Base-by-base conservation (phyloP, 139 green algal species). In the Nannochloris sp. region DNA sequence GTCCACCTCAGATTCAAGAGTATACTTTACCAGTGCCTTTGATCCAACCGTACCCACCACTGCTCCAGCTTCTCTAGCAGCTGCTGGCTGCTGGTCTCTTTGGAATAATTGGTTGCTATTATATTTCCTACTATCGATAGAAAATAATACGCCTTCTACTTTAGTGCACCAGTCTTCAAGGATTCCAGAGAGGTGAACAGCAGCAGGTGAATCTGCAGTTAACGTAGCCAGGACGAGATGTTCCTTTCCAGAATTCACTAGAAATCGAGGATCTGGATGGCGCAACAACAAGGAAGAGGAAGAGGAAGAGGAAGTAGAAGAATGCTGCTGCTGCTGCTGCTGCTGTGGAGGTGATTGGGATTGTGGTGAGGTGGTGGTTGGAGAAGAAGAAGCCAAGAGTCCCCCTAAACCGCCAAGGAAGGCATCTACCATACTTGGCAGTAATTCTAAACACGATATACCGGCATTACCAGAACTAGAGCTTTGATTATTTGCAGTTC, bases 251-350 rank as follows among this genome's bases (percentile, higher is more conserved):
- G 32, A 2, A 32, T 25, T 2, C 54, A 10, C 15, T 15, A 62
- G 15, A 37, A 68, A 51, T 51, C 39, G 33, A 64, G 61, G 32
- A 47, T 61, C 24, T 80, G 67, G 51, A 78, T 60, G 30, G 59
- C 64, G 19, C 19, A 51, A 19, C 13, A 77, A 38, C 15, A 61
- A 54, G 7, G 78, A 62, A 19, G 73, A 45, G 44, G 94, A 82
- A 13, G 64, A 69, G 0, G 77, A 78, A 19, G 83, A n/a, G n/a
- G n/a, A n/a, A n/a, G n/a, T n/a, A n/a, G n/a, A n/a, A n/a, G n/a
- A n/a, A n/a, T n/a, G n/a, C n/a, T n/a, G n/a, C n/a, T n/a, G n/a
- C n/a, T n/a, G n/a, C n/a, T n/a, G n/a, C n/a, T n/a, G n/a, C n/a
- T n/a, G n/a, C n/a, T n/a, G n/a, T n/a, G n/a, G n/a, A n/a, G n/a